A percentile compares a stretch with the other conserved stretches of the same genome.
Evolutionary conservation across 2,329 filamentous ascomycete genomes (phyloP).

Genomic region (Talaromyces sp.): DNA sequence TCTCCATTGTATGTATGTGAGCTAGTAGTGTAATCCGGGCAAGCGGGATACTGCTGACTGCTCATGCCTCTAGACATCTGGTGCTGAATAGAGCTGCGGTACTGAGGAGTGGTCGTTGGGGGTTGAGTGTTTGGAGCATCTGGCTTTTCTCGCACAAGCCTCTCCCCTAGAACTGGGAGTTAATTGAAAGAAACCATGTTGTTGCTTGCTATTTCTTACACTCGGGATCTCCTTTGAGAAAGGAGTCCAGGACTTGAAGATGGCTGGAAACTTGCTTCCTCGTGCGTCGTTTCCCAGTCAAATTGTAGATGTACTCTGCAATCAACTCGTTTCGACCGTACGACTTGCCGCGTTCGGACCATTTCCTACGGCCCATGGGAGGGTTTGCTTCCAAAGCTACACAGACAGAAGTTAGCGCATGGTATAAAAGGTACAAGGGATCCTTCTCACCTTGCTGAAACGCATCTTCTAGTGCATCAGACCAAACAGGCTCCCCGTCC

Average conservation of each 20-base stretch:
- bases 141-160: conserved; percentile 32
- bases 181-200: conserved; percentile 7
- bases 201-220: conserved; percentile 35
- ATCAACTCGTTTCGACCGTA: conserved; percentile 59
- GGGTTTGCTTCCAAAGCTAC: conserved; percentile 49
- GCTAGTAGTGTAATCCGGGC: conserved; percentile 26
- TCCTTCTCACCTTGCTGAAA: conserved; percentile 41
- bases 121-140: conserved; percentile 28
- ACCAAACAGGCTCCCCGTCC: conserved; percentile 41
- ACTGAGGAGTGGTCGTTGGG: conserved; percentile 24
- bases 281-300: conserved; percentile 48
- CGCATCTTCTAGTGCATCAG: conserved; percentile 42
- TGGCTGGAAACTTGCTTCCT: conserved; percentile 62
- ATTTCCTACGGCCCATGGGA: conserved; percentile 55
- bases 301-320: conserved; percentile 51
- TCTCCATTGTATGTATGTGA: conserved; percentile 29
- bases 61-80: conserved; percentile 26
- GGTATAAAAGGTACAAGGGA: not conserved
- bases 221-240: conserved; percentile 47
- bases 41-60: conserved; percentile 20
- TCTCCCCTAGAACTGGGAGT: conserved; percentile 25
- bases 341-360: conserved; percentile 46
- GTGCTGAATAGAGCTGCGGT: conserved; percentile 28
- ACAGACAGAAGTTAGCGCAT: conserved; percentile 11
- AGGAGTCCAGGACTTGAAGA: conserved; percentile 56